Conservation (phyloP, 2,329 filamentous ascomycete genomes). For the Arthrobotrys iridis region DNA sequence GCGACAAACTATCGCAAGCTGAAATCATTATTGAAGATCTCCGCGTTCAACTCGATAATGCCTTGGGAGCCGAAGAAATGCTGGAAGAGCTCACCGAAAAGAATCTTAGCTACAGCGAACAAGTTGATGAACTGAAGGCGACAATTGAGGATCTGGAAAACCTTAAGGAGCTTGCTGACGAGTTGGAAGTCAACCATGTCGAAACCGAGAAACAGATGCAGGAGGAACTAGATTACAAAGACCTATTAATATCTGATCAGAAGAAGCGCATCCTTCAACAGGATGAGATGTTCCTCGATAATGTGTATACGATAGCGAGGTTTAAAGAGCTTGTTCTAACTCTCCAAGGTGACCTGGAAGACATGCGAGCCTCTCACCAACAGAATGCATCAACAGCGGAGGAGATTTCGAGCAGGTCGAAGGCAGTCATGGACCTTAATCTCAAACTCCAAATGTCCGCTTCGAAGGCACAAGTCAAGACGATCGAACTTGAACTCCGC, state of each 20-base stretch:
- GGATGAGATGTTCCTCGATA: constrained; percentile 81
- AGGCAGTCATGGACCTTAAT: constrained; percentile 96
- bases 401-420: constrained; percentile 85
- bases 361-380: constrained; percentile 89
- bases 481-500: constrained; percentile 88
- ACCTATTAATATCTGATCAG: constrained; percentile 84
- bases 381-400: constrained; percentile 93
- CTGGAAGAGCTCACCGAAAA: constrained; percentile 90
- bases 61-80: constrained; percentile 88
- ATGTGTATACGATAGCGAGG: constrained; percentile 86
- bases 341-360: constrained; percentile 84
- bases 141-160: constrained; percentile 88
- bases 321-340: constrained; percentile 90
- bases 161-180: constrained; percentile 90
- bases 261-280: constrained; percentile 77
- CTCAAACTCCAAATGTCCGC: constrained; percentile 91
- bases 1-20: constrained; percentile 76
- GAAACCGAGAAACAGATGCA: constrained; percentile 95
- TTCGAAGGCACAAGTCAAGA: constrained; percentile 90
- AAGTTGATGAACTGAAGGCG: constrained; percentile 82
- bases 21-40: constrained; percentile 84
- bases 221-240: constrained; percentile 89
- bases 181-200: constrained; percentile 90
- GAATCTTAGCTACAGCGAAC: constrained; percentile 83
- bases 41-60: constrained; percentile 88